A percentile compares a stretch with the other conserved stretches of the same genome.
These are phyloP conservation scores for Glycine tomentella DNA, from an alignment of 306 rosid genomes.

Conservation along the genomic window DNA sequence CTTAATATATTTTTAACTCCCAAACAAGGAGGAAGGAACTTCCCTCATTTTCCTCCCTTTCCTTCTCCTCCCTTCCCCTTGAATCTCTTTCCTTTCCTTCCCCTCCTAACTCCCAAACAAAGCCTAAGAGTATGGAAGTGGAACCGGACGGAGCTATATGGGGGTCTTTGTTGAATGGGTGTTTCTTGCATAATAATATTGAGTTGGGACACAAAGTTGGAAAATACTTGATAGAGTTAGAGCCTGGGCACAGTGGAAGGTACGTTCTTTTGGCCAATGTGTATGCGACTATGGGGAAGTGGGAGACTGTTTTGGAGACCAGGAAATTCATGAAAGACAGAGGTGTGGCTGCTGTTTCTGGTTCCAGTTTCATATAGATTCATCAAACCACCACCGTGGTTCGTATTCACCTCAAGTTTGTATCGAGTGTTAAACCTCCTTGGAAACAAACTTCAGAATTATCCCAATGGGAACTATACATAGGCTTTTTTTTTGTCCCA, in stretches of 20 bases:
- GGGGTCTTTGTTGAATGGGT: conserved; percentile 60
- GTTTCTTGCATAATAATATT: conserved; percentile 59
- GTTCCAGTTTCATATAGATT: conserved; percentile 66
- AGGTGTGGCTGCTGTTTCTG: conserved; percentile 47
- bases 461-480: too few species aligned
- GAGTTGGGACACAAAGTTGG: conserved; percentile 63
- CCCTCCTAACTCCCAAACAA: too few species aligned
- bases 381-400: conserved; percentile 39
- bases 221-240: conserved; percentile 57
- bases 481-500: too few species aligned
- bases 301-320: conserved; percentile 56
- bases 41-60: too few species aligned
- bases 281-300: conserved; percentile 57
- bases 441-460: too few species aligned
- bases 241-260: conserved; percentile 62
- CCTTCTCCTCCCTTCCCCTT: too few species aligned
- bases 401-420: not conserved
- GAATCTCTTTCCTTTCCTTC: too few species aligned
- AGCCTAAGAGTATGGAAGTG: conserved; percentile 56
- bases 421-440: too few species aligned
- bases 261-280: conserved; percentile 60
- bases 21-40: too few species aligned
- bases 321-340: conserved; percentile 60
- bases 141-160: conserved; percentile 53
- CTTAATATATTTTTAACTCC: too few species aligned